Conservation (phyloP, 2,329 filamentous ascomycete genomes). For the Colletotrichum sojae region DNA sequence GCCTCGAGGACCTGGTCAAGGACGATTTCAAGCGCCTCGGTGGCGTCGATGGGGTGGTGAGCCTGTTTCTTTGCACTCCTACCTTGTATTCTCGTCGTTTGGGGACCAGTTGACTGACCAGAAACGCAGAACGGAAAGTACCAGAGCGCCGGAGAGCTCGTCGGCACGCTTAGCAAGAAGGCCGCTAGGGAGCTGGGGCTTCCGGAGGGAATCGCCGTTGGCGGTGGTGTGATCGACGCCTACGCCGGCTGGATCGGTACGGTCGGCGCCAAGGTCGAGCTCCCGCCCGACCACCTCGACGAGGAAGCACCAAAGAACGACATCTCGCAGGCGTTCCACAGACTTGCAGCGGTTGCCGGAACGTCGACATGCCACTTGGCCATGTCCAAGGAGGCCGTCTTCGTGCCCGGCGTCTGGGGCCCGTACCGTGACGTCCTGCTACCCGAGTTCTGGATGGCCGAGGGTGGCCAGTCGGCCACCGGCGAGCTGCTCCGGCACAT, state of each 20-base stretch:
- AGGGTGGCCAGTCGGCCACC: constrained; percentile 96
- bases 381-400: constrained; percentile 93
- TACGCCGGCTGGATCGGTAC: constrained; percentile 99
- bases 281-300: constrained; percentile 73
- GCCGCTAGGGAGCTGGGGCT: constrained; percentile 88
- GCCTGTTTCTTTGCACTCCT: constrained; percentile 62
- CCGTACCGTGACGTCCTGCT: constrained; percentile 96
- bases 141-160: constrained; percentile 90
- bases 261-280: constrained; percentile 91
- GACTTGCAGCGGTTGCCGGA: constrained; percentile 93
- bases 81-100: constrained; percentile 31
- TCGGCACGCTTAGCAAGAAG: constrained; percentile 86
- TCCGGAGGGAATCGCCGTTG: constrained; percentile 88
- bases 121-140: constrained; percentile 85
- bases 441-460: constrained; percentile 95
- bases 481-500: constrained; percentile 95
- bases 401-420: constrained; percentile 96
- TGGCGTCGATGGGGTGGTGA: constrained; percentile 94
- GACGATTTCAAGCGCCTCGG: constrained; percentile 95
- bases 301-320: constrained; percentile 82
- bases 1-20: constrained; percentile 85
- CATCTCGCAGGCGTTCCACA: constrained; percentile 91
- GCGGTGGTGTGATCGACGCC: constrained; percentile 96
- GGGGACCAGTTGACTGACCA: constrained; percentile 35
- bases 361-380: constrained; percentile 98